These are phyloP conservation scores for Leptographium lundbergii DNA, from an alignment of 2,329 filamentous ascomycete genomes.

Conservation along the genomic window DNA sequence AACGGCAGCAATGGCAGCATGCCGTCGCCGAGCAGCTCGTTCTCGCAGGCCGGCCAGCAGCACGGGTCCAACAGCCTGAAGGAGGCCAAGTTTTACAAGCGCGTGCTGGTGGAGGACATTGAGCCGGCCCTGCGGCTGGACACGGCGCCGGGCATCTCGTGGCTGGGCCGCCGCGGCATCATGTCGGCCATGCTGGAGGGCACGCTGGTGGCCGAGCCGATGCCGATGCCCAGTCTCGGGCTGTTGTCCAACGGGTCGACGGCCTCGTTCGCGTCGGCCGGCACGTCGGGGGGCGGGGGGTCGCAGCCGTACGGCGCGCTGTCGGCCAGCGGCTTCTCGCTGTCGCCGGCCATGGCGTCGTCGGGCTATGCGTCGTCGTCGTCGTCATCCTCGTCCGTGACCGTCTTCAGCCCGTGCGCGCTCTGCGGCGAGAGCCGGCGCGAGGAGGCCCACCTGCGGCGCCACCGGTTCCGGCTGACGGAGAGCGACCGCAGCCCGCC, in stretches of 20 bases:
- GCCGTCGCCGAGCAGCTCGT: too few species aligned
- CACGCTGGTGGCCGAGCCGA: slow-evolving; percentile 78
- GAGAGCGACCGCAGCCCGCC: slow-evolving; percentile 78
- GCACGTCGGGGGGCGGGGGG: too few species aligned
- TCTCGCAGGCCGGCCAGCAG: slow-evolving; percentile 20
- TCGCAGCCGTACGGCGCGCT: too few species aligned
- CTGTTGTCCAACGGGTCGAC: too few species aligned
- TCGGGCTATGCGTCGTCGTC: slow-evolving; percentile 33
- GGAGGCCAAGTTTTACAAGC: slow-evolving; percentile 90
- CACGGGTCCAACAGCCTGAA: slow-evolving; percentile 39
- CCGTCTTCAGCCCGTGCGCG: slow-evolving; percentile 40
- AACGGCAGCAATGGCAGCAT: too few species aligned
- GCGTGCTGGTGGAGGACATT: slow-evolving; percentile 77
- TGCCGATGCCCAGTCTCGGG: slow-evolving; percentile 51
- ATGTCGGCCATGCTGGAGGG: slow-evolving; percentile 74
- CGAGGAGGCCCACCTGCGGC: slow-evolving; percentile 58
- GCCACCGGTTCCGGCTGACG: slow-evolving; percentile 77
- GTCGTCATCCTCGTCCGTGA: not conserved
- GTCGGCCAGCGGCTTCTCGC: slow-evolving; percentile 10
- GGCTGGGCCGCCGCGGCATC: slow-evolving; percentile 80
- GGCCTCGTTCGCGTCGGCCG: too few species aligned
- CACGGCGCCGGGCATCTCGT: slow-evolving; percentile 78
- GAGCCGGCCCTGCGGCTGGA: slow-evolving; percentile 89
- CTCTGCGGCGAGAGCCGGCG: slow-evolving; percentile 77
- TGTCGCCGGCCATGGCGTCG: slow-evolving; percentile 25